Percentiles rank a stretch among this genome's conserved stretches.
Evolutionary conservation across 140 eudicot genomes (phyloP).

Genomic region (Oenanthe javanica): DNA sequence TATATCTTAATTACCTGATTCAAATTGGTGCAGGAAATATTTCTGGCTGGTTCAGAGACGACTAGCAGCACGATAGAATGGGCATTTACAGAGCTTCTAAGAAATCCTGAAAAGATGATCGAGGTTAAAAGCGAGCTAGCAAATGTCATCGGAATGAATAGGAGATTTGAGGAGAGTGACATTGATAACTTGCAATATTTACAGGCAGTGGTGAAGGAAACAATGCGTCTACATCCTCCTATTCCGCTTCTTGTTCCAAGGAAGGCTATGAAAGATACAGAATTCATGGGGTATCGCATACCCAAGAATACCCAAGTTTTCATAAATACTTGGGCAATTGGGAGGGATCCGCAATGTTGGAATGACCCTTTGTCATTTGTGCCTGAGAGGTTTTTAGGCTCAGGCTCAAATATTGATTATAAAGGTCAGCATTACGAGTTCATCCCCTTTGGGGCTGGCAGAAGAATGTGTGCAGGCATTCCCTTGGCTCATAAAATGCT

Average conservation of each 20-base stretch:
- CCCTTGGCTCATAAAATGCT: conserved; percentile 55
- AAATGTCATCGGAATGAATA: conserved; percentile 20
- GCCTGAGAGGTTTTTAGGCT: conserved; percentile 54
- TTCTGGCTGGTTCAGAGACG: conserved; percentile 60
- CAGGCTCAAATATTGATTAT: conserved; percentile 40
- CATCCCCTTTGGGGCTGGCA: conserved; percentile 72
- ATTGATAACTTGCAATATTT: conserved; percentile 37
- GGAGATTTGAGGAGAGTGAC: conserved; percentile 34
- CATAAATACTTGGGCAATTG: conserved; percentile 54
- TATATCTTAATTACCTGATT: neutral
- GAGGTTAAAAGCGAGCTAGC: conserved; percentile 42
- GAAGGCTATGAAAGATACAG: conserved; percentile 34
- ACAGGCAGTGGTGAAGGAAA: conserved; percentile 49
- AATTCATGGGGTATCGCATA: conserved; percentile 52
- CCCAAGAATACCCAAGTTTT: conserved; percentile 47
- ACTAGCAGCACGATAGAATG: conserved; percentile 57
- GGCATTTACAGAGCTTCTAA: conserved; percentile 52
- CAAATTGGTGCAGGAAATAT: conserved; percentile 42
- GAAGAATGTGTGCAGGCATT: conserved; percentile 58
- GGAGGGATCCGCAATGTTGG: conserved; percentile 54
- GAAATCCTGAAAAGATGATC: conserved; percentile 29
- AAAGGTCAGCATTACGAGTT: conserved; percentile 54
- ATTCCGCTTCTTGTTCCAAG: conserved; percentile 50
- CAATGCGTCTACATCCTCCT: conserved; percentile 47
- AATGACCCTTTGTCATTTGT: conserved; percentile 37